These are phyloP conservation scores for Hexamita inflata DNA, from an alignment of 208 protist species.

Conservation along the genomic window DNA sequence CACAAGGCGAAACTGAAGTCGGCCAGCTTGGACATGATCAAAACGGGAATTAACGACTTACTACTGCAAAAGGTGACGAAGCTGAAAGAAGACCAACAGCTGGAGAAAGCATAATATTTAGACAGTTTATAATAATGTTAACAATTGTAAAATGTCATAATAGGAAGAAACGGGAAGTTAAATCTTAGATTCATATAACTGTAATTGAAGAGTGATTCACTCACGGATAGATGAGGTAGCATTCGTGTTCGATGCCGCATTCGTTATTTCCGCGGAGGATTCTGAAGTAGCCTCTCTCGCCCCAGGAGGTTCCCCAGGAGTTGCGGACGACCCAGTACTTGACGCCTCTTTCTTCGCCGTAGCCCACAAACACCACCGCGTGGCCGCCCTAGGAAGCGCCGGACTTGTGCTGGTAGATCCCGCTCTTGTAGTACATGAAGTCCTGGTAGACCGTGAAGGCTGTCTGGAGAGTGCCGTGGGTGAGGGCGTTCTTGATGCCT, in stretches of 20 bases:
- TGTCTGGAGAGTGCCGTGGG: neutral
- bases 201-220: no score
- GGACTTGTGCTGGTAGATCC: constrained; percentile 47
- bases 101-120: no score
- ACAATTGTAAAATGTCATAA: no score
- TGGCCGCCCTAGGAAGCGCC: constrained; percentile 40
- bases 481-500: neutral
- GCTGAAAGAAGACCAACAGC: no score
- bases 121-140: no score
- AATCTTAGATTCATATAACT: no score
- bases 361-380: constrained; percentile 18
- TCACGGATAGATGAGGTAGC: neutral
- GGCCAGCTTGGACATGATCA: no score
- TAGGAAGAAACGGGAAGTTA: no score
- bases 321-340: constrained; percentile 15
- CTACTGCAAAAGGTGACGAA: no score
- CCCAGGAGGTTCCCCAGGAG: constrained; percentile 16
- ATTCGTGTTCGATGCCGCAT: neutral
- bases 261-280: neutral
- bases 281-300: constrained; percentile 27
- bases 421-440: constrained; percentile 50
- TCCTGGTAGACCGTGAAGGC: constrained; percentile 42
- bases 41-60: no score
- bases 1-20: no score
- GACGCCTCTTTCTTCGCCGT: constrained; percentile 6